Evolutionary conservation across 1,139 yeast genomes (phyloP).

Genomic region (Diutina neorugosa): DNA sequence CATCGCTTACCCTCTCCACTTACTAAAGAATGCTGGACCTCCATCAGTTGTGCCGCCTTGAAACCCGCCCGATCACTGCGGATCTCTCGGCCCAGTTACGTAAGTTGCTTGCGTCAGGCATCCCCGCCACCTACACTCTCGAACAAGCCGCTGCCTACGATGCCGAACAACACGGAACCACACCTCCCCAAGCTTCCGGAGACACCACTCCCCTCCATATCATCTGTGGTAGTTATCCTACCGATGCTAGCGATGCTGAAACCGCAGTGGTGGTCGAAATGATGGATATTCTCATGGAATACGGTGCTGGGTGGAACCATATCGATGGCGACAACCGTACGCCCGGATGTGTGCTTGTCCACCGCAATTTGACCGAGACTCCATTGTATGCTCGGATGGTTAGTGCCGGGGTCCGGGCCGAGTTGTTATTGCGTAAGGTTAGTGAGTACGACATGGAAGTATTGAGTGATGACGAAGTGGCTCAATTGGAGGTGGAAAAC

Average conservation of each 20-base stretch:
- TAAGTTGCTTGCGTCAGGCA: constrained; percentile 42
- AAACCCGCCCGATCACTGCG: constrained; percentile 40
- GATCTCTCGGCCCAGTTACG: constrained; percentile 34
- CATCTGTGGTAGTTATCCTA: constrained; percentile 41
- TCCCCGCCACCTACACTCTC: constrained; percentile 73
- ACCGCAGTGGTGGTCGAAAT: constrained; percentile 33
- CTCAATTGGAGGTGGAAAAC: constrained; percentile 6
- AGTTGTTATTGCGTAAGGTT: constrained; percentile 62
- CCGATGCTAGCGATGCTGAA: constrained; percentile 31
- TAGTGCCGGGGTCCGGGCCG: constrained; percentile 87
- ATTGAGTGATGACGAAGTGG: constrained; percentile 23
- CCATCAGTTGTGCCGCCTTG: constrained; percentile 54
- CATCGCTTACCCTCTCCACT: neutral
- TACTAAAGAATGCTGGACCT: constrained; percentile 47
- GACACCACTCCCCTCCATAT: constrained; percentile 77
- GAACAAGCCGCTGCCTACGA: constrained; percentile 69
- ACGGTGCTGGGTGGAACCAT: constrained; percentile 89
- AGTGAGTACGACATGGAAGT: constrained; percentile 44
- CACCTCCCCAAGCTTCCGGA: no score
- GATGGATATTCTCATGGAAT: constrained; percentile 58
- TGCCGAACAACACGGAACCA: no score
- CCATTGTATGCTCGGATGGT: constrained; percentile 46
- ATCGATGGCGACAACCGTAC: constrained; percentile 57
- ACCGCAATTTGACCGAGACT: constrained; percentile 31
- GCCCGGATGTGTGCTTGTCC: constrained; percentile 60